Evolutionary conservation across 805 yeast species (phyloP).

Genomic region (Myxozyma monticola): DNA sequence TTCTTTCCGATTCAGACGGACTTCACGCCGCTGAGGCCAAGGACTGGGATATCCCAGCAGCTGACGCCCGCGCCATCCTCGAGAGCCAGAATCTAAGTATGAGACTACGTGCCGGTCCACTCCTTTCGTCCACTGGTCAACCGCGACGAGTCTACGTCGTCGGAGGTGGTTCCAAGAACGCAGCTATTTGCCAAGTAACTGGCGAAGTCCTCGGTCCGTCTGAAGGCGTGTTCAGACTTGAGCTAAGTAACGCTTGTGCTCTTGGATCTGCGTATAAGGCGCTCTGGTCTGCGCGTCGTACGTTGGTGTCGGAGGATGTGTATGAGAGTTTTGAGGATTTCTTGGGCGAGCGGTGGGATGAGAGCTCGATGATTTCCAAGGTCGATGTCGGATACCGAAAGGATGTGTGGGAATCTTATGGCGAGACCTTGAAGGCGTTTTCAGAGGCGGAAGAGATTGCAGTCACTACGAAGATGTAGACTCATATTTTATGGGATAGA

Average conservation of each 20-base stretch:
- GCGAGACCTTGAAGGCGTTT: constrained; percentile 20
- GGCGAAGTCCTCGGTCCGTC: constrained; percentile 68
- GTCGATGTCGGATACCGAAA: constrained; percentile 29
- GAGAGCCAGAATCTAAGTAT: constrained; percentile 88
- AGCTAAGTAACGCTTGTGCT: constrained; percentile 88
- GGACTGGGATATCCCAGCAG: constrained; percentile 40
- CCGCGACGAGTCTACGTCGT: constrained; percentile 78
- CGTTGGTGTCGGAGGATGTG: constrained; percentile 1
- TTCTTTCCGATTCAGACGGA: constrained; percentile 31
- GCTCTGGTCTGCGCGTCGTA: constrained; percentile 42
- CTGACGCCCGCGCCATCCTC: constrained; percentile 74
- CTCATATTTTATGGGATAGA: too few species aligned
- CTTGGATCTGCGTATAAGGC: constrained; percentile 89
- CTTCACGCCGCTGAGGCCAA: constrained; percentile 24
- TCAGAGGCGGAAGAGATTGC: constrained; percentile 19
- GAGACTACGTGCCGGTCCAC: constrained; percentile 74
- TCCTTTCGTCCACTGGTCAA: constrained; percentile 53
- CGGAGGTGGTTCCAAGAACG: constrained; percentile 82
- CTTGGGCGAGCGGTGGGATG: constrained; percentile 30
- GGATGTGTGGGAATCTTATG: constrained; percentile 30
- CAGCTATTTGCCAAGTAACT: constrained; percentile 65
- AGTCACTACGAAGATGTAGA: too few species aligned
- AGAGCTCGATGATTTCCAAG: constrained; percentile 20
- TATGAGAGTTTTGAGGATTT: constrained; percentile 45
- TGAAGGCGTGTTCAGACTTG: constrained; percentile 66